A percentile compares a stretch with the other conserved stretches of the same genome.
These are phyloP conservation scores for Speleostelium caveatum DNA, from an alignment of 78 protist genomes.

Conservation along the genomic window DNA sequence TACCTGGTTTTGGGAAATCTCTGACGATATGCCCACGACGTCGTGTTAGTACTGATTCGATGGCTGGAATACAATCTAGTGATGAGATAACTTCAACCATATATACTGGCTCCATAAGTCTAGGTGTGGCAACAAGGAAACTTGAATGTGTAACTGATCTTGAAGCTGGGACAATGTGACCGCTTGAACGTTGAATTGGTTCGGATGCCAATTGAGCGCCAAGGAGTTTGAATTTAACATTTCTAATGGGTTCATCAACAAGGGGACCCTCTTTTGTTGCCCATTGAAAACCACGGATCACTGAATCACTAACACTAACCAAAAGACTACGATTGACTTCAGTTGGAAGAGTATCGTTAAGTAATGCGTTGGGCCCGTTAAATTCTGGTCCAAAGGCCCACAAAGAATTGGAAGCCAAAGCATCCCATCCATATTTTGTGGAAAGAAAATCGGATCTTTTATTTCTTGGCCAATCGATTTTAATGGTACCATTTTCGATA, in stretches of 20 bases:
- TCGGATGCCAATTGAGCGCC: conserved; percentile 91
- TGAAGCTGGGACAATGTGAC: conserved; percentile 96
- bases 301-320: conserved; percentile 56
- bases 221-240: conserved; percentile 88
- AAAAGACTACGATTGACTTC: conserved; percentile 84
- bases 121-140: conserved; percentile 95
- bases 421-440: conserved; percentile 96
- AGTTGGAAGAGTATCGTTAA: conserved; percentile 95
- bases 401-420: conserved; percentile 94
- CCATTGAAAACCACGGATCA: conserved; percentile 98
- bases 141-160: conserved; percentile 94
- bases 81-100: conserved; percentile 94
- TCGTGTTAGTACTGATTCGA: conserved; percentile 91
- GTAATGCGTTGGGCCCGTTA: conserved; percentile 93
- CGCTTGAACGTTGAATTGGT: conserved; percentile 88
- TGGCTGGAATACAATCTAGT: conserved; percentile 93
- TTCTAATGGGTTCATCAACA: conserved; percentile 94
- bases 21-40: conserved; percentile 88
- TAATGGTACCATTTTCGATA: conserved; percentile 86
- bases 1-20: conserved; percentile 95
- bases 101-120: conserved; percentile 98
- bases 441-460: conserved; percentile 86
- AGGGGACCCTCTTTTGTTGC: conserved; percentile 97
- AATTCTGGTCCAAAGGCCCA: conserved; percentile 98
- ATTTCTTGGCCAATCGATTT: conserved; percentile 78